These are phyloP conservation scores for Fusarium sp. DNA, from an alignment of 2,329 filamentous ascomycete genomes.

Conservation along the genomic window DNA sequence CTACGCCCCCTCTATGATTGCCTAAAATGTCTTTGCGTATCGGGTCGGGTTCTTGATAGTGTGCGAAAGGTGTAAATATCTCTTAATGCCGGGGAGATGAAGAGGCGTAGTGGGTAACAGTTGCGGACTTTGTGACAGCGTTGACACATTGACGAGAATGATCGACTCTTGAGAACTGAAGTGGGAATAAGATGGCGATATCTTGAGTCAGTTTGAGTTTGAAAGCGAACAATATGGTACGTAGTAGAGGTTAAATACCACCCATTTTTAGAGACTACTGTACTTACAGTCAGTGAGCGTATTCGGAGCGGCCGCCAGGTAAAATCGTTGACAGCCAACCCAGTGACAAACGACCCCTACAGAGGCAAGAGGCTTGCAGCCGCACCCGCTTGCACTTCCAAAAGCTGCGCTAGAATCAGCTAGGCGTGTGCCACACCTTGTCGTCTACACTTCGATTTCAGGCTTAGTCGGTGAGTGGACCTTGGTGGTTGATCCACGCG, in stretches of 20 bases:
- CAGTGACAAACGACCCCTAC: conserved; percentile 19
- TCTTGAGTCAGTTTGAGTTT: conserved; percentile 11
- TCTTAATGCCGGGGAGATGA: background rate
- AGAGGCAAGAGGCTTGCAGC: conserved; percentile 21
- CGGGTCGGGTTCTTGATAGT: conserved; percentile 41
- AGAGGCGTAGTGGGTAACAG: background rate
- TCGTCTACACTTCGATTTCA: conserved; percentile 35
- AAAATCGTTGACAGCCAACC: conserved; percentile 6
- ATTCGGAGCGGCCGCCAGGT: conserved; percentile 33
- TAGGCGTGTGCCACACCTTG: conserved; percentile 21
- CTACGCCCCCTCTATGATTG: conserved; percentile 4
- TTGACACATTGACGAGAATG: background rate
- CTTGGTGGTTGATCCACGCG: conserved; percentile 25
- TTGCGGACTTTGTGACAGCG: conserved; percentile 21
- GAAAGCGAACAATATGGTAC: background rate
- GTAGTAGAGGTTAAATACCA: background rate
- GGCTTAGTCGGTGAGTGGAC: conserved; percentile 24
- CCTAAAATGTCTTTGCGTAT: conserved; percentile 14
- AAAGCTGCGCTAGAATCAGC: conserved; percentile 30
- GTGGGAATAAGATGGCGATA: background rate
- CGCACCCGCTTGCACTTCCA: conserved; percentile 31
- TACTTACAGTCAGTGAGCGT: background rate
- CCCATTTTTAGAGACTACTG: too few relatives aligned
- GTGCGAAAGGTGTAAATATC: conserved; percentile 27
- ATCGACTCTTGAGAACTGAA: background rate